These are phyloP conservation scores for Forsythia suspensa DNA, from an alignment of 257 asterid species.

Conservation along the genomic window DNA sequence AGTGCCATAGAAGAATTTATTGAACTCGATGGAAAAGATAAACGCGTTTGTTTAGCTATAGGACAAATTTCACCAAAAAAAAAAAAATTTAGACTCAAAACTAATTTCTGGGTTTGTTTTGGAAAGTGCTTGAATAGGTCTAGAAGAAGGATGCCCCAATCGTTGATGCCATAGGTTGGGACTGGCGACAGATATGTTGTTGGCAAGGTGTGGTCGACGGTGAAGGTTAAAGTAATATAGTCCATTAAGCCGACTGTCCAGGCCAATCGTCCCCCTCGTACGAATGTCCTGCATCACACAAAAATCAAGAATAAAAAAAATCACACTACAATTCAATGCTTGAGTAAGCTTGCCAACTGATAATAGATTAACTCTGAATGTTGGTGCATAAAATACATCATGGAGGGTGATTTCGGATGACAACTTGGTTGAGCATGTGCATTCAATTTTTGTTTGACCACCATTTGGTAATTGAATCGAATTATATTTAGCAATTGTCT, in stretches of 20 bases:
- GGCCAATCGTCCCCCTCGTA: background rate
- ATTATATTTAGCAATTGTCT: no score
- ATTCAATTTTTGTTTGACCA: background rate
- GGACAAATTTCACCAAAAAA: background rate
- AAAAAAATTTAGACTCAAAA: background rate
- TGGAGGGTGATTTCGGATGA: background rate
- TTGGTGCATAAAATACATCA: background rate
- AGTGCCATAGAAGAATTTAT: background rate
- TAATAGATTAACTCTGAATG: slow-evolving; percentile 1
- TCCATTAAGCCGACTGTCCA: background rate
- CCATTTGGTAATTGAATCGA: background rate
- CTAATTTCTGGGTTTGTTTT: background rate
- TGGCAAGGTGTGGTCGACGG: background rate
- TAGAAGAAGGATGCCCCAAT: slow-evolving; percentile 5
- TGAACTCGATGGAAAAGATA: background rate
- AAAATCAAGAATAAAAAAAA: background rate
- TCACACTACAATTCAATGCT: background rate
- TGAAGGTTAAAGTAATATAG: background rate
- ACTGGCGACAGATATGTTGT: background rate
- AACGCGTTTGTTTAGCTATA: background rate
- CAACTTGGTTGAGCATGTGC: background rate
- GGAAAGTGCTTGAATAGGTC: background rate
- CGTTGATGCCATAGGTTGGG: background rate
- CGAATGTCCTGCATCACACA: slow-evolving; percentile 8
- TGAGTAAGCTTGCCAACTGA: background rate